These are phyloP conservation scores for Podosphaera leucotricha DNA, from an alignment of 2,329 filamentous ascomycete genomes.

Conservation along the genomic window DNA sequence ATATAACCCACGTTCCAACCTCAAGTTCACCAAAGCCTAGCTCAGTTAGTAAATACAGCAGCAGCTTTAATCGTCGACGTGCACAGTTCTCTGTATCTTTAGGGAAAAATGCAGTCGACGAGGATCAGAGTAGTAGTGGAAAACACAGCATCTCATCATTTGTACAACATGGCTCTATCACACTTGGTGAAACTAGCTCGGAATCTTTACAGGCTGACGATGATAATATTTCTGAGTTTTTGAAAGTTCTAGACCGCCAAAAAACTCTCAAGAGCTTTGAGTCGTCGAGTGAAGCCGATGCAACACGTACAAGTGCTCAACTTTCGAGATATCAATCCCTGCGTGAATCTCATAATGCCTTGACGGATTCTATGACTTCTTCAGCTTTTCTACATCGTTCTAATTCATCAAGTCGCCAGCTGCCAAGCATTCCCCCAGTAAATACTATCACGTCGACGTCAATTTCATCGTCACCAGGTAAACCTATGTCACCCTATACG, in stretches of 20 bases:
- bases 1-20: slow-evolving; percentile 37
- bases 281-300: slow-evolving; percentile 40
- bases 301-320: slow-evolving; percentile 54
- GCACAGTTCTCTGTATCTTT: slow-evolving; percentile 56
- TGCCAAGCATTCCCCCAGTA: slow-evolving; percentile 39
- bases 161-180: slow-evolving; percentile 51
- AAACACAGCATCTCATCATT: slow-evolving; percentile 48
- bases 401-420: slow-evolving; percentile 40
- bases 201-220: slow-evolving; percentile 54
- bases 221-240: slow-evolving; percentile 79
- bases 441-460: slow-evolving; percentile 53
- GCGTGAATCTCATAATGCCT: slow-evolving; percentile 65
- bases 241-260: slow-evolving; percentile 69
- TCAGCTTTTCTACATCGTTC: slow-evolving; percentile 69
- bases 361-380: slow-evolving; percentile 84
- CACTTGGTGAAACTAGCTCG: slow-evolving; percentile 48
- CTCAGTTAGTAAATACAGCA: slow-evolving; percentile 67
- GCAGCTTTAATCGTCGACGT: slow-evolving; percentile 75
- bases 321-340: slow-evolving; percentile 70
- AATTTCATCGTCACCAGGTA: slow-evolving; percentile 69
- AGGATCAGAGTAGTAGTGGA: slow-evolving; percentile 61
- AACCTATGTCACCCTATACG: slow-evolving; percentile 71
- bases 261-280: slow-evolving; percentile 72
- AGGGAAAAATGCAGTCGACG: slow-evolving; percentile 38
- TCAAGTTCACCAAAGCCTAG: slow-evolving; percentile 59